Conservation (phyloP, 2,329 filamentous ascomycete species). For the Ophiostoma pallidulum region DNA sequence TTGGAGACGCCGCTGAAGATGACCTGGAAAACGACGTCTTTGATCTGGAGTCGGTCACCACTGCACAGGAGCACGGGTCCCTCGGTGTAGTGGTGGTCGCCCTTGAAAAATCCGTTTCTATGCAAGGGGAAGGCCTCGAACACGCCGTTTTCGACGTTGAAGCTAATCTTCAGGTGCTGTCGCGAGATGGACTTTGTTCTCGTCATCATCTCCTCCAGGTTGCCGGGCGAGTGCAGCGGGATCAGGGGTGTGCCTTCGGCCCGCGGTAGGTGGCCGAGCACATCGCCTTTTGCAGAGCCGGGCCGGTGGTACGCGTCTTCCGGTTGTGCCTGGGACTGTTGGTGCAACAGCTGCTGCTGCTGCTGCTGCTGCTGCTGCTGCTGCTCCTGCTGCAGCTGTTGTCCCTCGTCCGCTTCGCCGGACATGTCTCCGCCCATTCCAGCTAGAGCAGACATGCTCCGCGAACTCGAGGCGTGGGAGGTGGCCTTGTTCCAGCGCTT, state of each 20-base stretch:
- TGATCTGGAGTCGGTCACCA: constrained; percentile 61
- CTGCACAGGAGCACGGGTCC: constrained; percentile 50
- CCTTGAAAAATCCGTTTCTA: constrained; percentile 60
- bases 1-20: constrained; percentile 54
- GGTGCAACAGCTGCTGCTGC: constrained; percentile 2
- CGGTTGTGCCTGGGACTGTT: constrained; percentile 21
- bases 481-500: background rate
- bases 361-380: constrained; percentile 17
- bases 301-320: constrained; percentile 53
- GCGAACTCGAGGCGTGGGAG: too few relatives aligned
- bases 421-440: too few relatives aligned
- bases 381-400: too few relatives aligned
- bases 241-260: constrained; percentile 56
- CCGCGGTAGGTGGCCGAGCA: constrained; percentile 50
- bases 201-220: constrained; percentile 41
- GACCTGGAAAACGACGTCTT: constrained; percentile 59
- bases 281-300: constrained; percentile 49
- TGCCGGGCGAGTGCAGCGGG: constrained; percentile 59
- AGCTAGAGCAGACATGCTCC: too few relatives aligned
- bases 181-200: constrained; percentile 66
- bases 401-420: too few relatives aligned
- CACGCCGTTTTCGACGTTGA: constrained; percentile 50
- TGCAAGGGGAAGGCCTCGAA: constrained; percentile 57
- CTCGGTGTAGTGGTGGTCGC: constrained; percentile 49
- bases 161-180: constrained; percentile 63